phyloP scores from a whole-genome alignment of 2,329 filamentous ascomycete species.

The Diplocarpon rosae region DNA sequence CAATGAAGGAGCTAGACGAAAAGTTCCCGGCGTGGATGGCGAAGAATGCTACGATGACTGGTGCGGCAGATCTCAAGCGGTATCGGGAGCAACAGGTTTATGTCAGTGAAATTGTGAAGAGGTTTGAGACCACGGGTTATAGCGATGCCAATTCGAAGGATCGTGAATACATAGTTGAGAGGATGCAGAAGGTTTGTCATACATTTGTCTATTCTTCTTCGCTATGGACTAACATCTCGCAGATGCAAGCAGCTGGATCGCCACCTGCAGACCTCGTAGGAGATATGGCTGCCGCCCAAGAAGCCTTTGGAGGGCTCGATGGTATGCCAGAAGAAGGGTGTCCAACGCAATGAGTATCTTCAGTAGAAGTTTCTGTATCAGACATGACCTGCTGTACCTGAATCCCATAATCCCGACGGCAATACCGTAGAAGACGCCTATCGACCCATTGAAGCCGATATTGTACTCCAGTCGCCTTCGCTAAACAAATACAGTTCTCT shows the following conservation, averaged over 20 bases:
- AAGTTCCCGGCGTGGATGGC: slow-evolving; percentile 88
- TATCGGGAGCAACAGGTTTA: slow-evolving; percentile 73
- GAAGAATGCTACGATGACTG: slow-evolving; percentile 57
- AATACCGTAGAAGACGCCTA: slow-evolving; percentile 10
- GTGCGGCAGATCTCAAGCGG: slow-evolving; percentile 62
- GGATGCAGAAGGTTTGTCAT: slow-evolving; percentile 81
- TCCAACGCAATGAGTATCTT: slow-evolving; percentile 42
- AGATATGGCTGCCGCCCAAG: slow-evolving; percentile 75
- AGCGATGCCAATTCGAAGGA: slow-evolving; percentile 71
- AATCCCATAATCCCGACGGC: neutral
- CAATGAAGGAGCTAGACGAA: slow-evolving; percentile 91
- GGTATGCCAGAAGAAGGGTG: slow-evolving; percentile 45
- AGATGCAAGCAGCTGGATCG: slow-evolving; percentile 96
- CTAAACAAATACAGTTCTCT: slow-evolving; percentile 12
- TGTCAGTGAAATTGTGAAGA: slow-evolving; percentile 75
- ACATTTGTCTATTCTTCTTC: slow-evolving; percentile 3
- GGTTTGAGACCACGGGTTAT: slow-evolving; percentile 77
- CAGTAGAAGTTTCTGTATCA: slow-evolving; percentile 2
- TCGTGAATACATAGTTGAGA: slow-evolving; percentile 87
- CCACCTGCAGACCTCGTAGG: slow-evolving; percentile 86
- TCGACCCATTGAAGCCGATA: slow-evolving; percentile 4
- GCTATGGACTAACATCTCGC: slow-evolving; percentile 17
- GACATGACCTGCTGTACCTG: neutral
- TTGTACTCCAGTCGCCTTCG: slow-evolving; percentile 18
- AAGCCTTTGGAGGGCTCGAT: slow-evolving; percentile 42